Base-by-base conservation (phyloP, 1,284 basidiomycete species). In the Ceratobasidium sp. region DNA sequence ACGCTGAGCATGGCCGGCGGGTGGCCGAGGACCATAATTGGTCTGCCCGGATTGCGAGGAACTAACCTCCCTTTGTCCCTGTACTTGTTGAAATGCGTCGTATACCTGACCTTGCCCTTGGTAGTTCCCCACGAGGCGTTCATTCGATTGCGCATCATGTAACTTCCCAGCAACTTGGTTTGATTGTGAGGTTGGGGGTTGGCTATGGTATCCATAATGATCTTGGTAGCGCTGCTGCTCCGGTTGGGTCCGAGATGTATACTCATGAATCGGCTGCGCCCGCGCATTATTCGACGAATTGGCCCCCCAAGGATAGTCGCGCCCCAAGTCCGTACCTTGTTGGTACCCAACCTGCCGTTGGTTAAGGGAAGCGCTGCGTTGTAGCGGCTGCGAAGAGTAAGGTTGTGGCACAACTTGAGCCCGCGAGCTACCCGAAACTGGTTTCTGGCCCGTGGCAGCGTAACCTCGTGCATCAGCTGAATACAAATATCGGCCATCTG, bases 341-440 rank as follows among this genome's bases (percentile, higher is more conserved):
- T 42, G 39, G 4, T 29, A 47, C 2, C 9, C 53, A 25, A 52
- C 7, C 27, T 23, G 41, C 25, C 29, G 25, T 21, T 67, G 62
- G 36, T 23, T 36, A 16, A 46, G 23, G 44, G 62, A 67, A 9
- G 21, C 49, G 30, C 52, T 67, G 21, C 52, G 50, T 6, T 56
- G 54, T n/a, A 21, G 11, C 2, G n/a, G 30, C 21, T 67, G 41
- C 7, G 30, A 8, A 23, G 62, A 21, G 33, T 53, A 41, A 7
- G 39, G 27, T 6, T 6, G n/a, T 33, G 39, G 33, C 19, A 52
- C 13, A 27, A 41, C 29, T 41, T n/a, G 30, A 11, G 19, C n/a
- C 19, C 56, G 52, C 4, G 53, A 46, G 21, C 42, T 33, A n/a
- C 53, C 16, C 30, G 21, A 27, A 29, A 16, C 19, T 7, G n/a